Conservation (phyloP, 805 yeast genomes). For the Trichomonascus vanleenenianus region DNA sequence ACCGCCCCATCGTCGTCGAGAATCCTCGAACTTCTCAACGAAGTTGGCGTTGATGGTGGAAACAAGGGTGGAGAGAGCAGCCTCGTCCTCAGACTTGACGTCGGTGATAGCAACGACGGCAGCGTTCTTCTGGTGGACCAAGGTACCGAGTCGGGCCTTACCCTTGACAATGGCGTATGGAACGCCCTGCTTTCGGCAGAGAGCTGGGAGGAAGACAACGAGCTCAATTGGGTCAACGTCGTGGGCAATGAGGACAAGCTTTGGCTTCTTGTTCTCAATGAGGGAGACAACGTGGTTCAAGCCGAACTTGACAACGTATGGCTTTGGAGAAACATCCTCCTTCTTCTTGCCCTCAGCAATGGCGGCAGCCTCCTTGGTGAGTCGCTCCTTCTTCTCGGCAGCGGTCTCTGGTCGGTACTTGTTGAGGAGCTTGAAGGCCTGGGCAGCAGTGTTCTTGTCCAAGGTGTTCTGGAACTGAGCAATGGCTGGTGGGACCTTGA, state of each 20-base stretch:
- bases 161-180: conserved; percentile 98
- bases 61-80: conserved; percentile 86
- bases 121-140: conserved; percentile 96
- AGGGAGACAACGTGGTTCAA: conserved; percentile 97
- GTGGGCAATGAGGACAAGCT: conserved; percentile 94
- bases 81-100: conserved; percentile 89
- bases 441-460: conserved; percentile 98
- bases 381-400: conserved; percentile 98
- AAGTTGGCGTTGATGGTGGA: conserved; percentile 93
- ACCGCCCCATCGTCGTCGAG: conserved; percentile 99
- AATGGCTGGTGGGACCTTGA: conserved; percentile 98
- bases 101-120: conserved; percentile 97
- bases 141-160: conserved; percentile 96
- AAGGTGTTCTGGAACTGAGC: conserved; percentile 93
- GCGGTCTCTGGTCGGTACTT: conserved; percentile 98
- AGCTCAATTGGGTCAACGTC: conserved; percentile 99
- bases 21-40: conserved; percentile 87
- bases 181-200: conserved; percentile 98
- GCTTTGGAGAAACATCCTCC: conserved; percentile 95
- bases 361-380: conserved; percentile 98
- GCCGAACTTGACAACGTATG: conserved; percentile 96
- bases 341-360: conserved; percentile 96
- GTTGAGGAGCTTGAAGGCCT: conserved; percentile 94
- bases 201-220: conserved; percentile 95
- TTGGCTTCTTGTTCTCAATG: conserved; percentile 97